Percentiles rank a stretch among this genome's conserved stretches.
These are phyloP conservation scores for Thelonectria discophora DNA, from an alignment of 2,329 filamentous ascomycete genomes.

Conservation along the genomic window DNA sequence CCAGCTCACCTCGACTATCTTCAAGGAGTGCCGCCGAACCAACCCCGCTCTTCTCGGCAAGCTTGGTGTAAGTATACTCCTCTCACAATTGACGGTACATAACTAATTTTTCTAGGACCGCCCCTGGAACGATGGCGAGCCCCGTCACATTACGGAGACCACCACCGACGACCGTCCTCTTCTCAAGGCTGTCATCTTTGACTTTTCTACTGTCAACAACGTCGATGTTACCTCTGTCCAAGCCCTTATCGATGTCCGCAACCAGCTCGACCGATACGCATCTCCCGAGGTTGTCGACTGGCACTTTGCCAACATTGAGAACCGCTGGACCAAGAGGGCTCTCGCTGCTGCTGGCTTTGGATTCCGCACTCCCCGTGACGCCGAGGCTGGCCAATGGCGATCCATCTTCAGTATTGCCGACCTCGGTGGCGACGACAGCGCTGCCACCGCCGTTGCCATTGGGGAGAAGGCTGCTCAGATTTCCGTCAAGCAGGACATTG, in stretches of 20 bases:
- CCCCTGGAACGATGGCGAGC: constrained; percentile 65
- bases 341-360: constrained; percentile 64
- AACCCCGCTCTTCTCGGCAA: constrained; percentile 55
- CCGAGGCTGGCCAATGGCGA: constrained; percentile 58
- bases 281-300: constrained; percentile 56
- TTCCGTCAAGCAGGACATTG: constrained; percentile 41
- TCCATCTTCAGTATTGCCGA: constrained; percentile 94
- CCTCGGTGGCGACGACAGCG: constrained; percentile 76
- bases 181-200: constrained; percentile 64
- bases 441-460: constrained; percentile 61
- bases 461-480: constrained; percentile 62
- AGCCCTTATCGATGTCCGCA: constrained; percentile 62
- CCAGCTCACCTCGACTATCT: constrained; percentile 57
- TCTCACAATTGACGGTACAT: too few species aligned
- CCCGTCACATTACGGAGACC: constrained; percentile 46
- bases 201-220: constrained; percentile 64
- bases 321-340: constrained; percentile 66
- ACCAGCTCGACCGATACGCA: constrained; percentile 62
- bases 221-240: constrained; percentile 66
- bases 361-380: constrained; percentile 46
- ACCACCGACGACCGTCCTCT: constrained; percentile 55
- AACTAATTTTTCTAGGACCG: constrained; percentile 50
- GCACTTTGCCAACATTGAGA: constrained; percentile 63
- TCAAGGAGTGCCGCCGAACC: constrained; percentile 56
- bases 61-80: constrained; percentile 52